Evolutionary conservation across 176 grass and related monocot species (phyloP), one percentile per base, ranked within the genome.

Genomic region (Luzula sylvatica): DNA sequence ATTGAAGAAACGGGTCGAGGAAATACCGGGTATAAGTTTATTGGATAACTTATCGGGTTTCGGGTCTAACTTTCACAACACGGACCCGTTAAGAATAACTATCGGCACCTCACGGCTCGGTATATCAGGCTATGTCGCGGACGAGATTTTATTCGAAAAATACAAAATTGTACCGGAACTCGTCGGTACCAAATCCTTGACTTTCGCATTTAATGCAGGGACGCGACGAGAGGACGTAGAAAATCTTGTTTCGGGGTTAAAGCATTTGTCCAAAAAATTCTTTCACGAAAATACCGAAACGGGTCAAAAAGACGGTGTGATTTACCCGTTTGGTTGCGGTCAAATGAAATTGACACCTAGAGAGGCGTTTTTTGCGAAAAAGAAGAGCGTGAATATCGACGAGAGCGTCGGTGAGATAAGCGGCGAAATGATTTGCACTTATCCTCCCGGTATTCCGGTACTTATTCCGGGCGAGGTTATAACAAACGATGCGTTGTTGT

Each of bases 371-470:
- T 88, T 88, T 71, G 56, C 70, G 45, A 79, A 76, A 62, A 95
- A 95, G 45, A 85, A 43, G 54, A 75, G 38, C 58, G 64, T 82
- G 35, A 11, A 16, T 53, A 67, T 71, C 40, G 58, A 77, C 52
- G 70, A 88, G 20, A 82, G 90, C 56, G 20, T 88, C 50, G 80
- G 77, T 5, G n/a, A 78, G 56, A 88, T 95, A 20, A 85, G 80
- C 59, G 90, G 90, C 29, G 90, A 95, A 61, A 65, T 95, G 53
- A 68, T 95, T 11, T 88, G 71, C 48, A 84, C 84, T 2, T 88
- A 95, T 40, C 90, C 90, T 51, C 84, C 83, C 6, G 90, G 84
- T 55, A 88, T 95, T 58, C 77, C 77, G 3, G 61, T 88, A 23
- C 66, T 95, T 39, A 65, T 88, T 47, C 90, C 83, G 44, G 83